Evolutionary conservation across 2,329 filamentous ascomycete genomes (phyloP).

Genomic region (Gremmenia infestans): DNA sequence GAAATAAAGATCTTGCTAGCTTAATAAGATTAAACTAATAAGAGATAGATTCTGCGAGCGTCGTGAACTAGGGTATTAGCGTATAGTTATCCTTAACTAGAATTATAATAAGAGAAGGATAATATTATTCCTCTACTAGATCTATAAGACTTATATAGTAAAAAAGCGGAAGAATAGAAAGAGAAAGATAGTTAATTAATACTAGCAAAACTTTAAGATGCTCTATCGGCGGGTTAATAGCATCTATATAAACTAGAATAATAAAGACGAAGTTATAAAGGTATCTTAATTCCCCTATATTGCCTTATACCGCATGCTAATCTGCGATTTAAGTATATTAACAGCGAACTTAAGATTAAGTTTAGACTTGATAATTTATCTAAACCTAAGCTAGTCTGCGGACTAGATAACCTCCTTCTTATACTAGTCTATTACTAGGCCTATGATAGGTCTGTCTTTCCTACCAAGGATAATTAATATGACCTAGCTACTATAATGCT

Average conservation of each 20-base stretch:
- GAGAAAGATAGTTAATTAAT: constrained; percentile 8
- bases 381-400: constrained; percentile 19
- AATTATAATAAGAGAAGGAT: constrained; percentile 24
- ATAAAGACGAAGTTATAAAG: constrained; percentile 14
- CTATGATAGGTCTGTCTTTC: constrained; percentile 22
- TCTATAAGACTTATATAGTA: constrained; percentile 21
- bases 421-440: constrained; percentile 21
- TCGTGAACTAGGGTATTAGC: constrained; percentile 9
- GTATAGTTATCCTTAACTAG: constrained; percentile 11
- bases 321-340: constrained; percentile 11
- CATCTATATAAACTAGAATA: constrained; percentile 8
- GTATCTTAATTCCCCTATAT: constrained; percentile 1
- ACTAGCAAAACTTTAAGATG: constrained; percentile 12
- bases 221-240: constrained; percentile 15
- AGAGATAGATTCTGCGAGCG: constrained; percentile 6
- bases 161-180: constrained; percentile 10
- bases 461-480: constrained; percentile 23
- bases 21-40: constrained; percentile 2
- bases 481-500: constrained; percentile 25
- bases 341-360: constrained; percentile 12
- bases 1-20: constrained; percentile 1
- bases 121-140: constrained; percentile 25
- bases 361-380: constrained; percentile 14
- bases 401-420: constrained; percentile 22
- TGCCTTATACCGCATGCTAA: constrained; percentile 1